These are phyloP conservation scores for Yamadazyma diddensiae DNA, from an alignment of 1,139 yeast species.

Conservation along the genomic window DNA sequence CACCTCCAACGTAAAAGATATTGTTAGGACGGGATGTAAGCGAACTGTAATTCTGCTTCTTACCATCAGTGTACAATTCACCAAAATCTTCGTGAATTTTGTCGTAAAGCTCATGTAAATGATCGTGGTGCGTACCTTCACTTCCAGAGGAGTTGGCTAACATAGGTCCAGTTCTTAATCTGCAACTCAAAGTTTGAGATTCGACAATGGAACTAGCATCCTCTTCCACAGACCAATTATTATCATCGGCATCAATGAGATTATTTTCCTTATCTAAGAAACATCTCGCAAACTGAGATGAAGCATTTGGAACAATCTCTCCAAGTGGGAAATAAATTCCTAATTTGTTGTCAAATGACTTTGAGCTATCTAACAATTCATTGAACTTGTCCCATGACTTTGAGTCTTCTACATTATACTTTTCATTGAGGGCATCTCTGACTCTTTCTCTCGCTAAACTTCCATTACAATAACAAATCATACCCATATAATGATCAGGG, in stretches of 20 bases:
- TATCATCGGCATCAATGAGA: constrained; percentile 6
- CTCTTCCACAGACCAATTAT: constrained; percentile 47
- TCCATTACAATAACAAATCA: constrained; percentile 94
- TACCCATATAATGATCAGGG: constrained; percentile 79
- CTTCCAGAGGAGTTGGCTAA: constrained; percentile 21
- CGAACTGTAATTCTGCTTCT: constrained; percentile 39
- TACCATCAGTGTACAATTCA: constrained; percentile 49
- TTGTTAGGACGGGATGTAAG: constrained; percentile 60
- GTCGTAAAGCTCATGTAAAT: constrained; percentile 21
- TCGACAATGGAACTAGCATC: constrained; percentile 81
- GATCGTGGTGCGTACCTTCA: constrained; percentile 13
- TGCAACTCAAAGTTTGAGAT: constrained; percentile 81
- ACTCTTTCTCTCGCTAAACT: constrained; percentile 80
- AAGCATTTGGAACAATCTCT: constrained; percentile 83
- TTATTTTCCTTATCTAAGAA: constrained; percentile 24
- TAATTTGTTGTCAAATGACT: constrained; percentile 42
- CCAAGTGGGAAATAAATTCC: constrained; percentile 87
- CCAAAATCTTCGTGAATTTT: constrained; percentile 34
- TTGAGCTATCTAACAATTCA: constrained; percentile 43
- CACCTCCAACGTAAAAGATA: constrained; percentile 86
- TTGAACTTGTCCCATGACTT: constrained; percentile 68
- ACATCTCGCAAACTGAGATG: constrained; percentile 55
- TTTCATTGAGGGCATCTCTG: constrained; percentile 59
- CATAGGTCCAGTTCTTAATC: constrained; percentile 78
- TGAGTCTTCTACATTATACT: constrained; percentile 27